phyloP scores from a whole-genome alignment of 2,329 filamentous ascomycete genomes.

The Gaeumannomyces sp. region DNA sequence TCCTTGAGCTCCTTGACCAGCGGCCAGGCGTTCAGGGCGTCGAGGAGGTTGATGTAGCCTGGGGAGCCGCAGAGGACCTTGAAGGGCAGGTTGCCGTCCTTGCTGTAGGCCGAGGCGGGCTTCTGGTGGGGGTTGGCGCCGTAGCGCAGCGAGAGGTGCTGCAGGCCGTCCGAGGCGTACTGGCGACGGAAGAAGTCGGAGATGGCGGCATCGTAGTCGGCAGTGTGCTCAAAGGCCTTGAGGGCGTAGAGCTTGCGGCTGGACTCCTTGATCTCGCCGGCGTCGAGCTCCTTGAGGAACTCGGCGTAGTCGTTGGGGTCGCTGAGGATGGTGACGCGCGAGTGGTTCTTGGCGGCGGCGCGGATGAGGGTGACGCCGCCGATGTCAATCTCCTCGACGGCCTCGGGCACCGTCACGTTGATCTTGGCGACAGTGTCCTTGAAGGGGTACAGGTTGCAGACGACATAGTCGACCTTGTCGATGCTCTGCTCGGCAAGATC shows the following conservation, averaged over 20 bases:
- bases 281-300: constrained; percentile 84
- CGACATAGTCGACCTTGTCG: constrained; percentile 88
- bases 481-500: constrained; percentile 94
- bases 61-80: constrained; percentile 85
- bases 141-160: constrained; percentile 84
- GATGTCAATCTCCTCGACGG: constrained; percentile 98
- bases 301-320: constrained; percentile 90
- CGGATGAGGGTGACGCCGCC: constrained; percentile 94
- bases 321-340: constrained; percentile 89
- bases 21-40: constrained; percentile 94
- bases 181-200: constrained; percentile 96
- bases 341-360: constrained; percentile 96
- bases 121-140: constrained; percentile 98
- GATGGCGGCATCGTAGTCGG: constrained; percentile 92
- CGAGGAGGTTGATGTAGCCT: constrained; percentile 95
- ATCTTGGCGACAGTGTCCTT: constrained; percentile 96
- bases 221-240: constrained; percentile 97
- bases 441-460: constrained; percentile 99
- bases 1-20: constrained; percentile 93
- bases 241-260: constrained; percentile 86
- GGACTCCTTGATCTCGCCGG: constrained; percentile 77
- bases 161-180: constrained; percentile 78
- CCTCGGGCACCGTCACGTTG: constrained; percentile 93
- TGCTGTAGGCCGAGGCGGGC: constrained; percentile 78
- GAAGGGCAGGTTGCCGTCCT: constrained; percentile 75